Base-by-base conservation (phyloP, 371 early-diverging fungal genomes). In the Sporodiniella umbellata region DNA sequence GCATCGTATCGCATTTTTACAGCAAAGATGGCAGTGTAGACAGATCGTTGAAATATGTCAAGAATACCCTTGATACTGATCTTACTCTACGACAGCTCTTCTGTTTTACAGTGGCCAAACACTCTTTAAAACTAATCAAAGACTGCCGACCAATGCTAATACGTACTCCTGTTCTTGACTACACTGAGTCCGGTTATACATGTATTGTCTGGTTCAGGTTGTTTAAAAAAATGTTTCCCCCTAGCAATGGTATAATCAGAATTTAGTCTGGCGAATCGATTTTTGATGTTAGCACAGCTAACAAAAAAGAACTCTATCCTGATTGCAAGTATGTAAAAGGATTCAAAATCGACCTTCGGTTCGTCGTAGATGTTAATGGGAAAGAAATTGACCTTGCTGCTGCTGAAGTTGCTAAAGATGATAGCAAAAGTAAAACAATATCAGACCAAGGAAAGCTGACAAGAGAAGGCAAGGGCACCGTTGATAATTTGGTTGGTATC, bases 211-310 rank as follows among this genome's bases (percentile, higher is more conserved):
- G 40, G 40, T 40, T 19, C n/a, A n/a, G 5, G 19, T 40, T 40
- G 19, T 51, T 51, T 22, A 51, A 51, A 21, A 31, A 30, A 4
- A 31, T 51, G 42, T 42, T 51, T 51, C 23, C 51, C 22, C 42
- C 31, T 0, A 15, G 23, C 4, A 53, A 53, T 25, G 26, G 11
- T 45, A 11, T 53, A 45, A 35, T 44, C 18, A 28, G 31, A 8
- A 53, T 53, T 38, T 45, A 53, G 38, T 38, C 53, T 53, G 53
- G 53, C 12, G 53, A 53, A 24, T 19, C 53, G 17, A 38, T 31
- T 18, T 45, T 45, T n/a, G 10, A 15, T 18, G 2, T 8, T 21
- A 45, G 45, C 5, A 53, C 39, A 26, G 40, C 25, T 14, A 19
- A 15, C 11, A 53, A 53, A 39, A n/a, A 44, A 11, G 21, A 37